Evolutionary conservation across 192 early-diverging fungal genomes (phyloP), one percentile per base, ranked within the genome.

Genomic region (Pilobolus umbonatus): DNA sequence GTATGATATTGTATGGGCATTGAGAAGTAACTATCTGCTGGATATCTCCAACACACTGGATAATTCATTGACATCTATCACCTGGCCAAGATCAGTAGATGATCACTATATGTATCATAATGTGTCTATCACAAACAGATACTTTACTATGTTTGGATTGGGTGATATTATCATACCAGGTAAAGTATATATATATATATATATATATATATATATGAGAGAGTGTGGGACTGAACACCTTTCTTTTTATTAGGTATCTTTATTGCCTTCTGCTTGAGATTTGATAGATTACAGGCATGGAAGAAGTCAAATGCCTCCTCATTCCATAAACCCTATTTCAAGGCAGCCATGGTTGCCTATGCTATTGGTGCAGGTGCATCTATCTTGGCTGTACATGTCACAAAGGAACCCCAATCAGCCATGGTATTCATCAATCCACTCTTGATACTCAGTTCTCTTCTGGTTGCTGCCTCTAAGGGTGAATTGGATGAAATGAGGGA

Each of bases 1-100:
- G 17, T 98, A 98, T 66, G 95, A 98, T 73, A 80, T 96, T 46
- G 96, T 97, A 61, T 98, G 95, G 95, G 93, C 97, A 61, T 98
- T 98, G 80, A 93, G 94, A 29, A 97, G 95, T 4, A 88, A 94
- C 36, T 94, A 97, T 22, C 97, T 98, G 95, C 94, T 96, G 11
- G 89, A 88, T 3, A 94, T 98, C 19, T 94, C 95, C 29, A 94
- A 91, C 75, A 85, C 83, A 59, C 88, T 97, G 73, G 0, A 9
- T 44, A 93, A 97, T 64, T 90, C 89, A 7, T 94, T 94, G 28
- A 91, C 97, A 73, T 96, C 96, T 79, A 86, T 98, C 7, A 75
- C 93, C 35, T 93, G 84, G 69, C 93, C 95, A 30, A 88, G 87
- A 55, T 66, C 85, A 31, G 65, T 89, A 42, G 21, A 54, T 22